Base-by-base conservation (phyloP, 2,329 filamentous ascomycete genomes). In the Talaromyces rugulosus region DNA sequence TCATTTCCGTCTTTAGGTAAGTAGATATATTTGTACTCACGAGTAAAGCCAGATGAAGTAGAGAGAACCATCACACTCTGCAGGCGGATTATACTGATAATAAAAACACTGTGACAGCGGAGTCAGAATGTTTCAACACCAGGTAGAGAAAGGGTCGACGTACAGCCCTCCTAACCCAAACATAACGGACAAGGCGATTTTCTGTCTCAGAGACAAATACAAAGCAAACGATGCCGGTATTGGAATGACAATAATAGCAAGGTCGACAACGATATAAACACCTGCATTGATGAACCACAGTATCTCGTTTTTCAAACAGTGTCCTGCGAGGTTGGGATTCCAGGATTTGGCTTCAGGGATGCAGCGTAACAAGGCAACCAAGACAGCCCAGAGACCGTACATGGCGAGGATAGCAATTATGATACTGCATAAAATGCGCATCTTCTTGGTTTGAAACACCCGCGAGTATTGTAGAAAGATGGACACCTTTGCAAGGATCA, bases 381-480 rank as follows among this genome's bases (percentile, higher is more conserved):
- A 52, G 7, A 76, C 70, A 2, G 70, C 69, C 74, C 73, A 76
- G 0, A 70, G 70, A 1, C 74, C 74, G 55, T 74, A 76, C 5
- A 68, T 67, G 47, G 27, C 77, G 69, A 76, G 60, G 60, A 74
- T 53, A 0, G 66, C 61, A 28, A 81, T 70, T 66, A 81, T 72
- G 11, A 68, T 53, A 67, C 71, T 78, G 64, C 74, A 78, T 30
- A 73, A 63, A 23, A 72, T 59, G 4, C 77, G 72, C 66, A 74
- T 75, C 36, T 64, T 65, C 6, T 64, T 71, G 3, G 70, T 72
- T 36, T 68, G 71, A 66, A 82, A 81, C 55, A 82, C 74, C 42
- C 78, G 78, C 27, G 80, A 75, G 65, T 82, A 82, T 65, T 82
- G 80, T 59, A 80, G 70, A n/a, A 82, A 68, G 58, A 82, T 80